A percentile compares a stretch with the other conserved stretches of the same genome.
Evolutionary conservation across 768 basidiomycete genomes (phyloP).

Genomic region (Boletus eberwhitei): DNA sequence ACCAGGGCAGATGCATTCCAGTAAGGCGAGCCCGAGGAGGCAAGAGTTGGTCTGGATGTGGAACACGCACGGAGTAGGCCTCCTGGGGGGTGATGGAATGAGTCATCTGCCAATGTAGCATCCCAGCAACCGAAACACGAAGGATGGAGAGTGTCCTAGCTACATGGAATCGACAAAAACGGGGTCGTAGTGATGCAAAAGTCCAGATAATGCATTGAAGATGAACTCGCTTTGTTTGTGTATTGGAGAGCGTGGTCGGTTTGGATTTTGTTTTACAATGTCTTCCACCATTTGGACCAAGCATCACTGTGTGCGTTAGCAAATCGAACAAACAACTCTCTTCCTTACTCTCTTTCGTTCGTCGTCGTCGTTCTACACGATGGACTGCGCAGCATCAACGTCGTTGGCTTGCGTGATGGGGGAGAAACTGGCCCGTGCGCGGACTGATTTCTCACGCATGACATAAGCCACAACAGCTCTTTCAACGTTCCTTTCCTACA

Average conservation of each 20-base stretch:
- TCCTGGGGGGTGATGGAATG: no score
- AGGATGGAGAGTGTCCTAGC: neutral
- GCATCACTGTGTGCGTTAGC: constrained; percentile 59
- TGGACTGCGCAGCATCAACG: constrained; percentile 13
- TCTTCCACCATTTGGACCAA: constrained; percentile 69
- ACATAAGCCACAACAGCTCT: constrained; percentile 56
- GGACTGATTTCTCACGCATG: constrained; percentile 37
- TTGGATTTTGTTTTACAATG: constrained; percentile 69
- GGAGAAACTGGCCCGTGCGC: constrained; percentile 56
- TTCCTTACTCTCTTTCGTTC: constrained; percentile 31
- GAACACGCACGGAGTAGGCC: neutral
- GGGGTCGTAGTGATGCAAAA: neutral
- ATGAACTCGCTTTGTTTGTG: constrained; percentile 33
- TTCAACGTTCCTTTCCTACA: constrained; percentile 32
- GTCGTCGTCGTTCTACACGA: constrained; percentile 30
- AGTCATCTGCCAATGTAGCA: no score
- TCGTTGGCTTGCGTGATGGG: constrained; percentile 24
- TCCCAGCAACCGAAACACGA: neutral
- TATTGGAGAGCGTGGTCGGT: constrained; percentile 41
- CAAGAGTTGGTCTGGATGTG: neutral
- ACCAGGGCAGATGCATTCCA: neutral
- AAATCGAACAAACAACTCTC: constrained; percentile 46
- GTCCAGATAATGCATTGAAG: neutral
- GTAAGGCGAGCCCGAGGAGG: neutral
- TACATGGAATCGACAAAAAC: neutral